Conservation (phyloP, 2,329 filamentous ascomycete species). For the Claviceps sp. region DNA sequence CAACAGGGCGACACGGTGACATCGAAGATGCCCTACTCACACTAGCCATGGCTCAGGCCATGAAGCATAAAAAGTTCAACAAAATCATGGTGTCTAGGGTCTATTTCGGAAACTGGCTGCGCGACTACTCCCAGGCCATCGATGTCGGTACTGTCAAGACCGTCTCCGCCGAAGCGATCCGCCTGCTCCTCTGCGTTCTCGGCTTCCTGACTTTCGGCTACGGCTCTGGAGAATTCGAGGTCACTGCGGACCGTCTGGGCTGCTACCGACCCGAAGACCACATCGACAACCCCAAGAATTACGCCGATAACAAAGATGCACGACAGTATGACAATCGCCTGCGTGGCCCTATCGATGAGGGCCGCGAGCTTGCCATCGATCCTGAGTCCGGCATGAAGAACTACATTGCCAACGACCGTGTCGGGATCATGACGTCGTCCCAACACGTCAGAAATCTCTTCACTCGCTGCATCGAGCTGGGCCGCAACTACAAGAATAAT, state of each 20-base stretch:
- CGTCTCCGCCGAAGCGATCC: slow-evolving; percentile 81
- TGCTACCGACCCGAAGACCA: slow-evolving; percentile 68
- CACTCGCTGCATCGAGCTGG: slow-evolving; percentile 62
- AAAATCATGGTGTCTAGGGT: slow-evolving; percentile 80
- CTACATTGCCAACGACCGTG: slow-evolving; percentile 79
- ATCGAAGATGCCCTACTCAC: slow-evolving; percentile 82
- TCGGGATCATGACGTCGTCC: slow-evolving; percentile 70
- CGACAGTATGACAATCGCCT: slow-evolving; percentile 69
- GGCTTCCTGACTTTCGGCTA: slow-evolving; percentile 84
- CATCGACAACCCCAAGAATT: slow-evolving; percentile 72
- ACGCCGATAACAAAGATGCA: slow-evolving; percentile 80
- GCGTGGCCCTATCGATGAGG: slow-evolving; percentile 68
- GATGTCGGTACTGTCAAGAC: slow-evolving; percentile 87
- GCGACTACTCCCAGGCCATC: slow-evolving; percentile 86
- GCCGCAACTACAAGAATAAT: slow-evolving; percentile 49
- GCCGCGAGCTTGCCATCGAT: slow-evolving; percentile 66
- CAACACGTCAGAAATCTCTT: slow-evolving; percentile 64
- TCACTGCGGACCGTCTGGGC: slow-evolving; percentile 69
- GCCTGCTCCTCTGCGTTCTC: slow-evolving; percentile 75
- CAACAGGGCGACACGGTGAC: slow-evolving; percentile 66
- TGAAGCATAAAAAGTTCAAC: slow-evolving; percentile 64
- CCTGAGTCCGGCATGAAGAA: slow-evolving; percentile 70
- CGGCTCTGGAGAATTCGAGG: slow-evolving; percentile 72
- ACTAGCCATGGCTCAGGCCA: slow-evolving; percentile 42
- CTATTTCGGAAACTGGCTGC: slow-evolving; percentile 94